Evolutionary conservation across 2,329 filamentous ascomycete genomes (phyloP).

Genomic region (Monilinia polystroma): DNA sequence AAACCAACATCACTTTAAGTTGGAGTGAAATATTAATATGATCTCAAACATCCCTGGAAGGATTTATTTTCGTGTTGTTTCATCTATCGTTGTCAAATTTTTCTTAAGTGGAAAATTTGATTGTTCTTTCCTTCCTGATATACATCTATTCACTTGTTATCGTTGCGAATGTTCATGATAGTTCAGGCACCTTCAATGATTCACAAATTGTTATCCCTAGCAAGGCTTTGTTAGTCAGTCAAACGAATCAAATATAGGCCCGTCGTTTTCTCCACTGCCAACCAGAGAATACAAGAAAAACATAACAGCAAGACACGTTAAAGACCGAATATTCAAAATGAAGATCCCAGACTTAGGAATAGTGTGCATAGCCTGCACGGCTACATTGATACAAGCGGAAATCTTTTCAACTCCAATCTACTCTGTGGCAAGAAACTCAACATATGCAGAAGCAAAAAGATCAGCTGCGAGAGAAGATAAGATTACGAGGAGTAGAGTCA

Average conservation of each 20-base stretch:
- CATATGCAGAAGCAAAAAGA: conserved; percentile 4
- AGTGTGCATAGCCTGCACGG: conserved; percentile 8
- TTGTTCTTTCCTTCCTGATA: neutral
- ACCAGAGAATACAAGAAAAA: neutral
- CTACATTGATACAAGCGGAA: conserved; percentile 11
- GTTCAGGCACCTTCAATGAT: neutral
- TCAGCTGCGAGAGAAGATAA: conserved; percentile 1
- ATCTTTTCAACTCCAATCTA: conserved; percentile 13
- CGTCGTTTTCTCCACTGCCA: neutral
- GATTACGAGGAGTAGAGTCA: conserved; percentile 13
- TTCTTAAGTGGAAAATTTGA: no score
- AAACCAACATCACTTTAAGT: neutral
- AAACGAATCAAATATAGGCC: neutral
- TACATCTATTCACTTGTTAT: neutral
- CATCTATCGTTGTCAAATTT: neutral
- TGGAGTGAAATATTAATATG: neutral
- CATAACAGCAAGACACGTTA: neutral
- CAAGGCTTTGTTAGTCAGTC: neutral
- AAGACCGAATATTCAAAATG: neutral
- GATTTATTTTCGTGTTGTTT: neutral
- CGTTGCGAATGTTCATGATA: neutral
- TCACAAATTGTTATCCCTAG: neutral
- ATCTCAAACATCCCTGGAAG: neutral
- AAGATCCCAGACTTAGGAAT: conserved; percentile 11
- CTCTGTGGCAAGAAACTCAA: conserved; percentile 19